Evolutionary conservation across 441 rosid genomes (phyloP), one percentile per base, ranked within the genome.

Genomic region (Sinapis alba): DNA sequence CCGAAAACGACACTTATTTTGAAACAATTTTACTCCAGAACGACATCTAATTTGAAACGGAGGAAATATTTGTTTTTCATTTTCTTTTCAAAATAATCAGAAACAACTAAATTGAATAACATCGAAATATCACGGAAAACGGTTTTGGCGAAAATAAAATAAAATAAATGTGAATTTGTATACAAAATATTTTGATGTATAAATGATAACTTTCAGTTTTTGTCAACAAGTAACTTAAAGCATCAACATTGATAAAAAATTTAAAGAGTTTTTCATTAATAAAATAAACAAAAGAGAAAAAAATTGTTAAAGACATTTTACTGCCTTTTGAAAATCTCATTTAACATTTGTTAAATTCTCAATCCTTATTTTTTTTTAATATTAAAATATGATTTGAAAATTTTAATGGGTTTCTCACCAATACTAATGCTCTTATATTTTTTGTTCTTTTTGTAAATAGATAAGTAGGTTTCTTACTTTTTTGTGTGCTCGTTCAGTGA

Each of bases 401-500:
- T 6, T 0, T 47, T 9, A 47, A 47, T 16, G 21, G 3, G 21
- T 47, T 47, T 47, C 54, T 16, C 21, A 47, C 3, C 54, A 47
- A 47, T 47, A 47, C 21, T 47, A 16, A 16, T 47, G 54, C 54
- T 47, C 54, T 45, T 47, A 47, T 36, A 10, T 26, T 16, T 16
- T 47, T 16, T 16, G 21, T 16, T 7, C 10, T 47, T 47, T 16
- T 16, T 45, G 9, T 16, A 16, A 47, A 47, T 47, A 16, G 54
- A 47, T 47, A 16, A 16, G 16, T 7, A 47, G 54, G 54, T 47
- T 47, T 47, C 21, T 47, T 16, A 43, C 67, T n/a, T 36, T 43
- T 65, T 12, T 20, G 45, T 57, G 59, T 54, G 24, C 51, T 57
- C 66, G 60, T 65, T 50, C 68, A 60, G 43, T 62, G 79, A 75